phyloP scores from a whole-genome alignment of 129 eudicot genomes.

The Pittosporum tobira region DNA sequence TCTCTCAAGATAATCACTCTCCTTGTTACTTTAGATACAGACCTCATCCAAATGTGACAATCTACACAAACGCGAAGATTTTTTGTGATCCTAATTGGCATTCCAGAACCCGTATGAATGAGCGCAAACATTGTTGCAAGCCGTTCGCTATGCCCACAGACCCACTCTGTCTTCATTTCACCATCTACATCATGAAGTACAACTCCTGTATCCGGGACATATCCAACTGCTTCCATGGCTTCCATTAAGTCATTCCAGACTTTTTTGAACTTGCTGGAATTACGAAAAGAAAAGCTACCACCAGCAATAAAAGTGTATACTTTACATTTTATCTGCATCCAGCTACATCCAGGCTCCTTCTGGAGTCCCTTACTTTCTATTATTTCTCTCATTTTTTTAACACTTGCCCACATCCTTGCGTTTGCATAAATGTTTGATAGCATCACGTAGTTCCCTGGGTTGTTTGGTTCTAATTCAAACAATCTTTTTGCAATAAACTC shows the following conservation, averaged over 20 bases:
- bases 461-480: constrained; percentile 38
- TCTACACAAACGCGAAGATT: constrained; percentile 40
- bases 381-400: constrained; percentile 35
- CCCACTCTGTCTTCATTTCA: constrained; percentile 35
- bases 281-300: constrained; percentile 26
- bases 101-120: constrained; percentile 33
- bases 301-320: constrained; percentile 35
- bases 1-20: constrained; percentile 49
- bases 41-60: constrained; percentile 47
- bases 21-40: constrained; percentile 28
- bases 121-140: constrained; percentile 57
- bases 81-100: constrained; percentile 36
- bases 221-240: constrained; percentile 25
- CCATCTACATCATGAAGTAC: constrained; percentile 54
- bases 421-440: constrained; percentile 56
- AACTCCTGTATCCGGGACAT: constrained; percentile 25
- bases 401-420: constrained; percentile 43
- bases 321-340: constrained; percentile 36
- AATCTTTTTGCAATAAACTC: constrained; percentile 33
- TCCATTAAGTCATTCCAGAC: constrained; percentile 20
- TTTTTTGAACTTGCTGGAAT: constrained; percentile 23
- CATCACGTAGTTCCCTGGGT: constrained; percentile 43
- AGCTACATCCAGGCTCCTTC: constrained; percentile 55
- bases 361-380: constrained; percentile 42
- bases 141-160: constrained; percentile 61